A percentile compares a stretch with the other conserved stretches of the same genome.
These are phyloP conservation scores for Diplogelasinospora grovesii DNA, from an alignment of 495 filamentous ascomycete genomes.

Conservation along the genomic window DNA sequence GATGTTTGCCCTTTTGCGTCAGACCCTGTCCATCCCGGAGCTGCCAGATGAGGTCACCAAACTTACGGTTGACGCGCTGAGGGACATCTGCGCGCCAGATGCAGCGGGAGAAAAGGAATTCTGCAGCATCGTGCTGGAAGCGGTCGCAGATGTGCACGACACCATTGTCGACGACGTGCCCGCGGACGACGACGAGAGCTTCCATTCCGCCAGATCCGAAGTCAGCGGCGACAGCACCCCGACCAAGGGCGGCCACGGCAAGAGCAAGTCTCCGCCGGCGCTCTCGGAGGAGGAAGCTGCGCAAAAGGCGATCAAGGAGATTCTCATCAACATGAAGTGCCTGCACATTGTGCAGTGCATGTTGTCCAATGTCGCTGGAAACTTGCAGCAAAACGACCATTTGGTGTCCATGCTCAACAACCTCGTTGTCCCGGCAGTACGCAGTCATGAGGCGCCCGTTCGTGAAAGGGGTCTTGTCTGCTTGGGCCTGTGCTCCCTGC, in stretches of 20 bases:
- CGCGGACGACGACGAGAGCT: conserved; percentile 68
- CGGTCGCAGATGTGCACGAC: conserved; percentile 93
- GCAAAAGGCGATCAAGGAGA: conserved; percentile 75
- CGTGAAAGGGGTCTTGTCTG: conserved; percentile 84
- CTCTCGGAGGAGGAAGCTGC: conserved; percentile 68
- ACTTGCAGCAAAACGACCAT: conserved; percentile 77
- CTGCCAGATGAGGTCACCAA: conserved; percentile 89
- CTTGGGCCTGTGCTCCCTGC: conserved; percentile 81
- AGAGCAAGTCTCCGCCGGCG: conserved; percentile 42
- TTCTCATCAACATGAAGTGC: conserved; percentile 97
- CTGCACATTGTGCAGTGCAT: conserved; percentile 96
- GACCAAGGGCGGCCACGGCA: conserved; percentile 42
- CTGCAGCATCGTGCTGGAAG: conserved; percentile 85
- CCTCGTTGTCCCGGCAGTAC: conserved; percentile 87
- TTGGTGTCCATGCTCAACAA: conserved; percentile 95
- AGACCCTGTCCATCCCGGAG: conserved; percentile 76
- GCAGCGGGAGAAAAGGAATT: conserved; percentile 83
- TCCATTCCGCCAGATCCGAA: conserved; percentile 84
- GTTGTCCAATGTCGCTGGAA: conserved; percentile 82
- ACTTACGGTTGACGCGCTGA: conserved; percentile 74
- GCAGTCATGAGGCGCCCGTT: conserved; percentile 87
- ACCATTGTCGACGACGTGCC: conserved; percentile 60
- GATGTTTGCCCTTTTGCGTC: conserved; percentile 86
- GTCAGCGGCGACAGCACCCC: conserved; percentile 59
- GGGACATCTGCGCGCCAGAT: conserved; percentile 71